Evolutionary conservation across 148 eudicot species (phyloP).

Genomic region (Suaeda aralocaspica): DNA sequence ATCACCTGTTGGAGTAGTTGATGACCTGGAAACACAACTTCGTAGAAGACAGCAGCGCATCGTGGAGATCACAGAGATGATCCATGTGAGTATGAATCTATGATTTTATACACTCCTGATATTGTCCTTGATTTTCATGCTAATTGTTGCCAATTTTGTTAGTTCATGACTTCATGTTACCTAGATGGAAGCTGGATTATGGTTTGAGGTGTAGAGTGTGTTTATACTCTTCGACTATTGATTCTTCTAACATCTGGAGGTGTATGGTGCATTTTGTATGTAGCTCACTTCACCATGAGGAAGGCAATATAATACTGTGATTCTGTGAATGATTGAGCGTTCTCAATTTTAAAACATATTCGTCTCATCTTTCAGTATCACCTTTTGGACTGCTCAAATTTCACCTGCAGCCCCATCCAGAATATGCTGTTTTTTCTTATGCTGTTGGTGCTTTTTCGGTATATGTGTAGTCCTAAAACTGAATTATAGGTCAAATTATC

Average conservation of each 20-base stretch:
- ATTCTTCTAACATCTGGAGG: not conserved
- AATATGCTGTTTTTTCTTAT: not conserved
- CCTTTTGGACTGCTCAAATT: not conserved
- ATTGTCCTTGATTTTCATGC: not conserved
- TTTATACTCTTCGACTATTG: not conserved
- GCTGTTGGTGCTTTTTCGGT: not conserved
- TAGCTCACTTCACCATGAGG: not conserved
- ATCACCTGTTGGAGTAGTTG: constrained; percentile 35
- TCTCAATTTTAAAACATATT: not conserved
- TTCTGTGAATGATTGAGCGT: not conserved
- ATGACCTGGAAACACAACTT: constrained; percentile 45
- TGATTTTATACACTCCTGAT: not conserved
- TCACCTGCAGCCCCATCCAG: not conserved
- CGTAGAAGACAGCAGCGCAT: constrained; percentile 75
- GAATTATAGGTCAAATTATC: no score
- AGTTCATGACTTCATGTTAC: not conserved
- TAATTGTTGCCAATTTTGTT: constrained; percentile 7
- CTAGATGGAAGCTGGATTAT: not conserved
- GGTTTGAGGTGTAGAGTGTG: not conserved
- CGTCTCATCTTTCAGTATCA: not conserved
- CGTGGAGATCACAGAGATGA: constrained; percentile 95
- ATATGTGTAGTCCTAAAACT: not conserved
- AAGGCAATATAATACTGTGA: no score
- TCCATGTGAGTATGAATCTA: constrained; percentile 59
- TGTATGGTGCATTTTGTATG: not conserved